These are phyloP conservation scores for Xylariales sp. DNA, from an alignment of 2,329 filamentous ascomycete genomes.

Conservation along the genomic window DNA sequence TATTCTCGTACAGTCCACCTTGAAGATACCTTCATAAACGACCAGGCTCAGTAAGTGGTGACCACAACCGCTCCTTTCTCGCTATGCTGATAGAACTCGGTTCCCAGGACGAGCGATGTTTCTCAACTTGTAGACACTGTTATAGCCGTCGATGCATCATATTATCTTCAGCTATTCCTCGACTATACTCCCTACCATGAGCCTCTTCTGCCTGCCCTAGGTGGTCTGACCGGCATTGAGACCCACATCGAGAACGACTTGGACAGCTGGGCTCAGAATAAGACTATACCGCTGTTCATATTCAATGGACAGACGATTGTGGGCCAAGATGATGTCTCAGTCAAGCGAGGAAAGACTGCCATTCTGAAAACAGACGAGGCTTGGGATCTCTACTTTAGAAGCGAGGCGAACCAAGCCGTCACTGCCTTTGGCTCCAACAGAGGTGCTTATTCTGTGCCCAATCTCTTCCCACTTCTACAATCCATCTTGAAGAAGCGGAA, in stretches of 20 bases:
- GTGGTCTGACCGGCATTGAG: slow-evolving; percentile 78
- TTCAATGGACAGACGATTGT: slow-evolving; percentile 85
- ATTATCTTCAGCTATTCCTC: slow-evolving; percentile 80
- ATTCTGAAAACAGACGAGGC: slow-evolving; percentile 70
- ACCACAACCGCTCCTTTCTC: slow-evolving; percentile 6
- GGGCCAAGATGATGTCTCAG: slow-evolving; percentile 67
- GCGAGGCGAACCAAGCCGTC: slow-evolving; percentile 76
- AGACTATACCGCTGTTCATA: slow-evolving; percentile 79
- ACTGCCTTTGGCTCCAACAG: slow-evolving; percentile 75
- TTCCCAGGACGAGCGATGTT: slow-evolving; percentile 57
- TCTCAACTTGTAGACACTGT: slow-evolving; percentile 69
- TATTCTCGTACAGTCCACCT: too few species aligned
- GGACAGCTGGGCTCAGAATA: slow-evolving; percentile 62
- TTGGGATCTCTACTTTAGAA: slow-evolving; percentile 82
- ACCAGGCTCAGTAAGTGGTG: slow-evolving; percentile 25
- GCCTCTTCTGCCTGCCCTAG: slow-evolving; percentile 83
- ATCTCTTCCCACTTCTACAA: slow-evolving; percentile 74
- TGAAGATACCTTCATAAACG: slow-evolving; percentile 37
- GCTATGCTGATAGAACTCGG: too few species aligned
- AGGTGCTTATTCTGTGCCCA: slow-evolving; percentile 65
- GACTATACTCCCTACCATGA: slow-evolving; percentile 69
- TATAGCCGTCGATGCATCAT: slow-evolving; percentile 83
- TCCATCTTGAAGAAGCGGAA: slow-evolving; percentile 63
- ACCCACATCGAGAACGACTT: slow-evolving; percentile 74
- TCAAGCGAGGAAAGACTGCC: slow-evolving; percentile 60